Base-by-base conservation (phyloP, 176 grass and related monocot genomes). In the Bothriochloa decipiens region DNA sequence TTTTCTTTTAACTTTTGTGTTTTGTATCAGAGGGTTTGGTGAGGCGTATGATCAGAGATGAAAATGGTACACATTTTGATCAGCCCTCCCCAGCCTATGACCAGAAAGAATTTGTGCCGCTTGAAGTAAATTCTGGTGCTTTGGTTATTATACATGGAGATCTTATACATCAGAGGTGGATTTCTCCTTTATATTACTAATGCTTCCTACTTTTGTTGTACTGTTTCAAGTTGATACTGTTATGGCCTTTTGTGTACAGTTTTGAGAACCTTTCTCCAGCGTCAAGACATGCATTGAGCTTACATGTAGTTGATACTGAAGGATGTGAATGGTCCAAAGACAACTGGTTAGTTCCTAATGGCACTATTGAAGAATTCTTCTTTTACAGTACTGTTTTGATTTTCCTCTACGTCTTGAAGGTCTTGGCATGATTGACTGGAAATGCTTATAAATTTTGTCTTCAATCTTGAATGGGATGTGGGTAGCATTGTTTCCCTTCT, bases 131-230 rank as follows among this genome's bases (percentile, higher is more conserved):
- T 86, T 88, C 91, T 41, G 96, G 96, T 78, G 84, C 83, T 86
- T 86, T 98, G 28, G 96, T 95, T 36, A 84, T 94, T 89, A 90
- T 98, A 78, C 96, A 98, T 70, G 93, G 96, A 25, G 87, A 98
- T 65, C 96, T 98, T 79, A 80, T 98, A 80, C 96, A 98, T 86
- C 96, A 95, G 83, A 98, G 96, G 96, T 96, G 66, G 46, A 62
- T 9, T 23, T 69, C 32, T 29, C 18, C 70, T 90, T 66, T 81
- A 39, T 74, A 70, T 70, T 42, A 0, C 14, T 49, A 20, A 18
- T 75, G 28, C 28, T 74, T 79, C 58, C 29, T 12, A 15, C 1
- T 70, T 85, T 23, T 35, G 49, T 29, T 45, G 46, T 72, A 15
- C 35, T 86, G 32, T 77, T 65, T 78, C n/a, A 67, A 17, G 6